These are phyloP conservation scores for Nothopassalora personata DNA, from an alignment of 2,329 filamentous ascomycete genomes.

Conservation along the genomic window DNA sequence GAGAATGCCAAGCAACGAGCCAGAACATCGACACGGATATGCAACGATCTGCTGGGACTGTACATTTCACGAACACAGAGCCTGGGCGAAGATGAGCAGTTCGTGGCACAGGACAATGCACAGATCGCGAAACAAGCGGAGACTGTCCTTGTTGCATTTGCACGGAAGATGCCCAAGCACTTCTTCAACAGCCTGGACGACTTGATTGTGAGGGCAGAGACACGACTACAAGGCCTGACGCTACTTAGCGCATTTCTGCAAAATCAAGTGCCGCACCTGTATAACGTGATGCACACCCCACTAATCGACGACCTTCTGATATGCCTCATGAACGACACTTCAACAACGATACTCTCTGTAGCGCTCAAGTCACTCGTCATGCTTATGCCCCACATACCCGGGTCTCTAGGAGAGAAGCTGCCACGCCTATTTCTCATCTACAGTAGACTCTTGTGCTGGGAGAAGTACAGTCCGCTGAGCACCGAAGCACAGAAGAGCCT, in stretches of 20 bases:
- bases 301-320: conserved; percentile 66
- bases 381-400: conserved; percentile 76
- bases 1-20: conserved; percentile 45
- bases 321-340: conserved; percentile 72
- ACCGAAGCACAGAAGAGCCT: conserved; percentile 31
- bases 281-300: conserved; percentile 65
- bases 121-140: conserved; percentile 46
- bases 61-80: conserved; percentile 41
- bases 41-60: conserved; percentile 47
- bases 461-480: conserved; percentile 45
- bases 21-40: conserved; percentile 55
- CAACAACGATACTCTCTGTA: conserved; percentile 68
- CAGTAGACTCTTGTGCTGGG: conserved; percentile 74
- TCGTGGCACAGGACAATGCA: conserved; percentile 40
- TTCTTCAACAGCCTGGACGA: conserved; percentile 62
- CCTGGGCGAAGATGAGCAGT: conserved; percentile 31
- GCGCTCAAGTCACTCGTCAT: conserved; percentile 72
- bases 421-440: conserved; percentile 77
- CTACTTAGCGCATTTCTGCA: conserved; percentile 69
- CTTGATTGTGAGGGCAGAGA: conserved; percentile 59
- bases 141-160: conserved; percentile 52
- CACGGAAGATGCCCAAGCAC: conserved; percentile 65
- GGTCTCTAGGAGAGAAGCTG: conserved; percentile 61
- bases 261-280: conserved; percentile 71
- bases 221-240: conserved; percentile 59